Base-by-base conservation (phyloP, 2,329 filamentous ascomycete genomes). In the Arachnomyces sp. region DNA sequence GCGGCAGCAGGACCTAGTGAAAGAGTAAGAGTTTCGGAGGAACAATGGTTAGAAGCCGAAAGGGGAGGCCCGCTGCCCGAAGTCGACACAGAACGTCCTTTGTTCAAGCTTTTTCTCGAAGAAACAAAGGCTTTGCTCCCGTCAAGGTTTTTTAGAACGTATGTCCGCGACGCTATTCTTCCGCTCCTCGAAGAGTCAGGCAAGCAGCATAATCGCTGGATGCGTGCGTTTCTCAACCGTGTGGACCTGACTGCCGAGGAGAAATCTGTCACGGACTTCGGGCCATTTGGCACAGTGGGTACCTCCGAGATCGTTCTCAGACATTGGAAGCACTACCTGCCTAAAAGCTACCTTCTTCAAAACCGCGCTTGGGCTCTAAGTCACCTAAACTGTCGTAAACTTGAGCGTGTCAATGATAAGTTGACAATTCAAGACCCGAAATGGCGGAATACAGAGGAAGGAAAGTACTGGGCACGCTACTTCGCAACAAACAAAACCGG, bases 181-280 rank as follows among this genome's bases (percentile, higher is more conserved):
- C 50, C 47, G 1, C 21, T 52, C 15, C 14, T 54, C 3, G 39
- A 46, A 2, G 42, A 51, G 31, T 54, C 47, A 11, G 41, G 43
- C 3, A 30, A 31, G 7, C 42, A 46, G 15, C 50, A 52, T 43
- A 42, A 42, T 13, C 45, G 44, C n/a, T 54, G 51, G 51, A 50
- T 54, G 40, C 34, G 35, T 3, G 30, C 33, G 4, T 49, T 54
- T 17, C 43, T 52, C n/a, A 3, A n/a, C 1, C 34, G 40, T 9
- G 11, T 45, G 4, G 31, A 37, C 13, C 28, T 48, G 6, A 31
- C 43, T 1, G n/a, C 25, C 3, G 28, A 38, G 4, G 33, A 40
- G 7, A 4, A 31, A 17, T 30, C 18, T 2, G 28, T 45, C 17
- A 29, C 31, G 7, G 28, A 42, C 16, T 44, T 50, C 37, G 48